phyloP scores from a whole-genome alignment of 805 yeast species.

The Starmerella khaoyaiensis region DNA sequence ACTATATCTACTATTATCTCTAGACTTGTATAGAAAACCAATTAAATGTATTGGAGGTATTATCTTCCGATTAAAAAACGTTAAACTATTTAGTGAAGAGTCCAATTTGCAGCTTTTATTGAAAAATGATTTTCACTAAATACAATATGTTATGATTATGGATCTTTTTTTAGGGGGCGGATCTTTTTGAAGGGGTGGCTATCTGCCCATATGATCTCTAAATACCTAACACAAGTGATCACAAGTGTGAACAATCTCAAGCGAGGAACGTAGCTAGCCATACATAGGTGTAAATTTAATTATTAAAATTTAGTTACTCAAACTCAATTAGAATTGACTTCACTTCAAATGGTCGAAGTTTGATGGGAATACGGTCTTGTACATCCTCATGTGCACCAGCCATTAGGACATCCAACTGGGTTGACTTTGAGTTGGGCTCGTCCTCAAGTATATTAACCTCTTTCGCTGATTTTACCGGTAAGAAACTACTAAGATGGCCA shows the following conservation, averaged over 20 bases:
- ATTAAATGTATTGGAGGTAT: no score
- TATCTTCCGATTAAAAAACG: no score
- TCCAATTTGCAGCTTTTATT: no score
- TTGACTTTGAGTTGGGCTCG: constrained; percentile 24
- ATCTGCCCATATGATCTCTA: no score
- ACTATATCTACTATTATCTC: no score
- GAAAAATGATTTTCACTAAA: no score
- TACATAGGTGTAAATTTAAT: not conserved
- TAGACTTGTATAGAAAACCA: no score
- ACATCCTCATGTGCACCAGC: constrained; percentile 14
- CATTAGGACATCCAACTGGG: constrained; percentile 24
- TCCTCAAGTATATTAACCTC: constrained; percentile 34
- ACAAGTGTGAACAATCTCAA: not conserved
- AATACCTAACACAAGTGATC: not conserved
- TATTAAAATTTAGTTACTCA: no score
- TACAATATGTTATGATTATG: no score
- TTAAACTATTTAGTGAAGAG: no score
- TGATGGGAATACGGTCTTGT: constrained; percentile 26
- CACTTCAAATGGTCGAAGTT: constrained; percentile 66
- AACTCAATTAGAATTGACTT: constrained; percentile 43
- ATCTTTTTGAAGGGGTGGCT: no score
- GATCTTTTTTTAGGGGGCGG: no score
- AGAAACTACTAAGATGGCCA: constrained; percentile 38
- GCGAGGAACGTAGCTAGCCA: not conserved
- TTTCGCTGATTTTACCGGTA: constrained; percentile 43